Percentiles rank a stretch among this genome's conserved stretches.
Evolutionary conservation across 1,284 basidiomycete genomes (phyloP).

Genomic region (Marasmius oreades): DNA sequence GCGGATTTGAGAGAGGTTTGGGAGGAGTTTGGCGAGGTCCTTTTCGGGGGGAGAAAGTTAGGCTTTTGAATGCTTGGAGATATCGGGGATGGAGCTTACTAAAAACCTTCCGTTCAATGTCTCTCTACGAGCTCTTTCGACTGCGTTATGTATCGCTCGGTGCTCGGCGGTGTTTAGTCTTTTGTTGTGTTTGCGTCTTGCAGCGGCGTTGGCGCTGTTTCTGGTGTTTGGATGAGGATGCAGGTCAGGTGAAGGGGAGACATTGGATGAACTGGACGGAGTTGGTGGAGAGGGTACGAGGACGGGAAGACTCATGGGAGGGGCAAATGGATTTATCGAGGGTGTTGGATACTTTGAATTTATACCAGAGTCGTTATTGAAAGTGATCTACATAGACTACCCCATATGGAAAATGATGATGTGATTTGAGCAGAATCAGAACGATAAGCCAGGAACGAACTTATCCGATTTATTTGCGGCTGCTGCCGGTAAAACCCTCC

Average conservation of each 20-base stretch:
- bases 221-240: neutral
- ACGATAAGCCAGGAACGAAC: too few species aligned
- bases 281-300: neutral
- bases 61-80: neutral
- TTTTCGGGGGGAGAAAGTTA: slow-evolving; percentile 23
- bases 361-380: too few species aligned
- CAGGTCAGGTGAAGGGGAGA: neutral
- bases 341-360: too few species aligned
- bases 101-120: slow-evolving; percentile 89
- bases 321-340: too few species aligned
- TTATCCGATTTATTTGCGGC: too few species aligned
- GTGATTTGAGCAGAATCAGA: too few species aligned
- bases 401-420: too few species aligned
- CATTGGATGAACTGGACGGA: neutral
- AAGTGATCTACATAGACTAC: too few species aligned
- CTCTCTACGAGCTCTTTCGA: slow-evolving; percentile 88
- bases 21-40: slow-evolving; percentile 88
- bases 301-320: neutral
- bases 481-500: too few species aligned
- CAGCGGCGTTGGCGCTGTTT: slow-evolving; percentile 20
- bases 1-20: slow-evolving; percentile 87
- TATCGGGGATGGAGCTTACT: slow-evolving; percentile 38
- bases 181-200: slow-evolving; percentile 73
- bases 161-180: slow-evolving; percentile 93
- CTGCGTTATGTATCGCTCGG: slow-evolving; percentile 91